phyloP scores from a whole-genome alignment of 2,329 filamentous ascomycete genomes.

The Colletotrichum karsti region DNA sequence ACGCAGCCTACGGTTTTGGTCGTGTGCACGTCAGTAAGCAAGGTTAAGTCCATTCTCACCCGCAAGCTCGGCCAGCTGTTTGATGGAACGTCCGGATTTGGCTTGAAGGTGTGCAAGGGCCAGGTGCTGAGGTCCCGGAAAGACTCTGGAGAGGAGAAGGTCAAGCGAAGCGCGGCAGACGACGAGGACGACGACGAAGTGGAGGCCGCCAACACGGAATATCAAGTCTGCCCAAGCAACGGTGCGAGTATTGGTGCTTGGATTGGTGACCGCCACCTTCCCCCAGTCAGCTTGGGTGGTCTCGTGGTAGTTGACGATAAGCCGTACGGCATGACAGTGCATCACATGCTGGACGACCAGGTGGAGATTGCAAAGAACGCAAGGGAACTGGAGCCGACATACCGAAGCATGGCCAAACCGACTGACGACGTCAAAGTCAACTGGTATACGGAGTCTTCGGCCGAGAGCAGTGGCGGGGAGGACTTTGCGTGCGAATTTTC shows the following conservation, averaged over 20 bases:
- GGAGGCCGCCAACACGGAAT: conserved; percentile 73
- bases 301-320: conserved; percentile 85
- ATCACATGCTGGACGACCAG: conserved; percentile 89
- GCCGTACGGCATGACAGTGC: conserved; percentile 93
- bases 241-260: conserved; percentile 95
- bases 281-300: conserved; percentile 90
- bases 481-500: conserved; percentile 70
- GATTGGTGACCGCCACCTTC: conserved; percentile 83
- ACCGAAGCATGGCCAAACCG: conserved; percentile 49
- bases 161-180: conserved; percentile 49
- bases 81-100: conserved; percentile 68
- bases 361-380: conserved; percentile 43
- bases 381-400: conserved; percentile 30
- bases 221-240: conserved; percentile 81
- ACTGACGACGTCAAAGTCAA: conserved; percentile 44
- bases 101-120: conserved; percentile 77
- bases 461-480: conserved; percentile 56
- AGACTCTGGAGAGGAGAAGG: conserved; percentile 32
- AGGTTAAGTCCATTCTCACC: conserved; percentile 76
- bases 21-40: conserved; percentile 78
- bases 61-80: conserved; percentile 73
- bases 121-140: conserved; percentile 70
- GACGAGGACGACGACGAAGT: conserved; percentile 45
- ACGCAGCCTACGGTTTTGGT: conserved; percentile 79
- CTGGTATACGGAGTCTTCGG: conserved; percentile 52